phyloP scores from a whole-genome alignment of 352 stramenopile genomes.

The Pythium guiyangense region DNA sequence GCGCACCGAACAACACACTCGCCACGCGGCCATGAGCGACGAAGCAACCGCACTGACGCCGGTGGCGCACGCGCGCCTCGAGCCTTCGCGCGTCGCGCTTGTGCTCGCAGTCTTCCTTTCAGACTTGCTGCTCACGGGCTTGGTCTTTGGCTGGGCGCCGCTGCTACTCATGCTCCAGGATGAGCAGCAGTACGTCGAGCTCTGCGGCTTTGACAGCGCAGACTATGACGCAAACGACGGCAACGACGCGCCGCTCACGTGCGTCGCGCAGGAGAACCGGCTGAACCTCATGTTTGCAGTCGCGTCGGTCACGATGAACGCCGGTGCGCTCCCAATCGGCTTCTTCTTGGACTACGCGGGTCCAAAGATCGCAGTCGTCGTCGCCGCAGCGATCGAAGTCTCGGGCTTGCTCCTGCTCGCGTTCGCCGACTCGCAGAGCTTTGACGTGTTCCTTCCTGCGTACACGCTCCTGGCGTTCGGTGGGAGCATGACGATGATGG shows the following conservation, averaged over 20 bases:
- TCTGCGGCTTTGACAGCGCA: slow-evolving; percentile 37
- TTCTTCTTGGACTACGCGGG: slow-evolving; percentile 73
- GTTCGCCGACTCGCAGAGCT: slow-evolving; percentile 63
- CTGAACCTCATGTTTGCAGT: slow-evolving; percentile 87
- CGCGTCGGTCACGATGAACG: slow-evolving; percentile 76
- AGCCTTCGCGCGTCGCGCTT: slow-evolving; percentile 49
- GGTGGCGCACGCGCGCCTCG: slow-evolving; percentile 8
- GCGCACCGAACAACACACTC: too few relatives aligned
- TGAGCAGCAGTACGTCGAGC: slow-evolving; percentile 76
- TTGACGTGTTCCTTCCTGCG: slow-evolving; percentile 69
- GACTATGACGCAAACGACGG: slow-evolving; percentile 9
- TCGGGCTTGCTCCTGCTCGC: slow-evolving; percentile 64
- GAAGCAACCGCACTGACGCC: neutral
- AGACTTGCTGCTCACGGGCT: slow-evolving; percentile 81
- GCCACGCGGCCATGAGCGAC: too few relatives aligned
- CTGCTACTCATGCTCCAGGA: slow-evolving; percentile 80
- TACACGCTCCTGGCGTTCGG: slow-evolving; percentile 70
- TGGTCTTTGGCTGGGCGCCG: slow-evolving; percentile 86
- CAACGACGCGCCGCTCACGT: slow-evolving; percentile 19
- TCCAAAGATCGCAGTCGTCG: slow-evolving; percentile 43
- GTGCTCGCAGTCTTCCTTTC: slow-evolving; percentile 64
- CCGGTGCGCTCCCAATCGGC: slow-evolving; percentile 68
- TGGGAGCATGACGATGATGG: slow-evolving; percentile 80
- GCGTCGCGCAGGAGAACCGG: slow-evolving; percentile 73
- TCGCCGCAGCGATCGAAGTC: slow-evolving; percentile 63